Evolutionary conservation across 2,329 filamentous ascomycete species (phyloP), one percentile per base, ranked within the genome.

Genomic region (Fusarium bulbicola): DNA sequence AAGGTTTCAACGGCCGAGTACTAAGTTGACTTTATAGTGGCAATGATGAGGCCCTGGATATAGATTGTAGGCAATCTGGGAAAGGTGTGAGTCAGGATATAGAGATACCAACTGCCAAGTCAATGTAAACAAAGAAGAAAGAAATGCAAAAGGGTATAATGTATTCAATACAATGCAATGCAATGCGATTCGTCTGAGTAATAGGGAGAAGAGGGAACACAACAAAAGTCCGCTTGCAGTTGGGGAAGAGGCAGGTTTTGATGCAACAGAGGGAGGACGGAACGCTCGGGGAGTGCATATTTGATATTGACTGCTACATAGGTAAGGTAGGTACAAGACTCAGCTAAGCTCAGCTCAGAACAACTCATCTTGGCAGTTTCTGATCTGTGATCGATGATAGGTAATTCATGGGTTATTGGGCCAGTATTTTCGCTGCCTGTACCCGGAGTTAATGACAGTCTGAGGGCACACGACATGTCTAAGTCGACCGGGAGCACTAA

Each of bases 381-480:
- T 47, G 45, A 46, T 66, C 32, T 43, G 32, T 45, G 49, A 40
- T 30, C 30, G 26, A 36, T 37, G 18, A 50, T 18, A 63, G n/a
- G 34, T 26, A 36, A 30, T 49, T 36, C 56, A 37, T 36, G 56
- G 49, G 15, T 32, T 53, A 14, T 34, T 40, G 47, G 36, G 24
- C 34, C 39, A 52, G 32, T 45, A 30, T 40, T n/a, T 49, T n/a
- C 21, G 18, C 59, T 59, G 65, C 30, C 21, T 39, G 65, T 69
- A 64, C 50, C 59, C 59, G 50, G 52, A 68, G 37, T 53, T 59
- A 50, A 59, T 64, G 59, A 59, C 59, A 59, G 42, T 52, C 47
- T 56, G 52, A 66, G 37, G 49, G 68, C 66, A 70, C 68, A 70
- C 66, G 65, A 69, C 66, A 69, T 69, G 52, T 64, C 46, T 70